These are phyloP conservation scores for Trichoderma endophyticum DNA, from an alignment of 2,329 filamentous ascomycete genomes.

Conservation along the genomic window DNA sequence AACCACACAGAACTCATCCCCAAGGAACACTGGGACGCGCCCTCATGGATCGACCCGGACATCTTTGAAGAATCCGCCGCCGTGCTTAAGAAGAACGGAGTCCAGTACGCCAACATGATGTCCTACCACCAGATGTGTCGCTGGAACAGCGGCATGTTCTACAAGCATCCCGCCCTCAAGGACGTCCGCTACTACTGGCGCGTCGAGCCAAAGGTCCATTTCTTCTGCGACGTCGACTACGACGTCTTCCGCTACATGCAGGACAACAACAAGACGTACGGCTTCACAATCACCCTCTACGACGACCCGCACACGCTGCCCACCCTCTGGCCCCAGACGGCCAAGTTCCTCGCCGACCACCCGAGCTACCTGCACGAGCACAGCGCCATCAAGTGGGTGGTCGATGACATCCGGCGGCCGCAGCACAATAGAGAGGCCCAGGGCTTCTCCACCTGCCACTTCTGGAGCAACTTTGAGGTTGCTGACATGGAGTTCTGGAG, in stretches of 20 bases:
- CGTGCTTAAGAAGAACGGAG: constrained; percentile 75
- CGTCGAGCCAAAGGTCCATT: constrained; percentile 96
- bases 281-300: constrained; percentile 97
- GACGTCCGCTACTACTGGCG: constrained; percentile 94
- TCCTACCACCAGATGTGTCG: constrained; percentile 99
- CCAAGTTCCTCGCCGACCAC: constrained; percentile 83
- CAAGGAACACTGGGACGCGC: constrained; percentile 90
- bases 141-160: constrained; percentile 98
- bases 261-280: constrained; percentile 98
- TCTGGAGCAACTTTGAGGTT: constrained; percentile 99
- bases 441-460: constrained; percentile 97
- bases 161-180: constrained; percentile 85
- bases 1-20: constrained; percentile 69
- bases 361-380: constrained; percentile 77
- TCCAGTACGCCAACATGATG: constrained; percentile 84
- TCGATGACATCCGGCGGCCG: constrained; percentile 71
- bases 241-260: constrained; percentile 98
- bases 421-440: constrained; percentile 77
- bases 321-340: constrained; percentile 90
- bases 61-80: constrained; percentile 81
- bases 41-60: constrained; percentile 87
- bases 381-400: constrained; percentile 85
- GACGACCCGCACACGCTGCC: constrained; percentile 84
- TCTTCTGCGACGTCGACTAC: constrained; percentile 98
- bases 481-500: constrained; percentile 91